phyloP scores from a whole-genome alignment of 192 early-diverging fungal genomes.

The Ambispora gerdemannii region DNA sequence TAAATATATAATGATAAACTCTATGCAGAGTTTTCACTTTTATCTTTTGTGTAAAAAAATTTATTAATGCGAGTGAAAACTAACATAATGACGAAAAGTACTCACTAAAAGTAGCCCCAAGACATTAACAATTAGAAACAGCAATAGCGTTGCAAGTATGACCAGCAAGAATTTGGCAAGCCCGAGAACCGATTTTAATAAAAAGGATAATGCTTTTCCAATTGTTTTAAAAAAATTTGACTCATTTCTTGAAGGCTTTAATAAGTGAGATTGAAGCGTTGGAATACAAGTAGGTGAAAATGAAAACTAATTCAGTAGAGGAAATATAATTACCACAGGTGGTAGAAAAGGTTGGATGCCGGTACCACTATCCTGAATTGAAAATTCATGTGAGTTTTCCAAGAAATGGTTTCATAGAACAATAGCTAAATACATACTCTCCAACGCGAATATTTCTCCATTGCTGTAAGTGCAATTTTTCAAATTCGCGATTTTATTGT shows the following conservation, averaged over 20 bases:
- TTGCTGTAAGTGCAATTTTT: no score
- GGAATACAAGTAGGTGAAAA: no score
- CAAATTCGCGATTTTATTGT: no score
- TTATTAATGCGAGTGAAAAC: no score
- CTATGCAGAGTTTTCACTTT: slow-evolving; percentile 38
- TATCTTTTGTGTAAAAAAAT: slow-evolving; percentile 32
- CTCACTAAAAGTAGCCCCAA: slow-evolving; percentile 45
- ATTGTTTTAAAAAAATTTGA: slow-evolving; percentile 36
- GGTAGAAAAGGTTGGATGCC: slow-evolving; percentile 89
- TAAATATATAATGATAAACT: slow-evolving; percentile 38
- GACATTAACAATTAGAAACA: slow-evolving; percentile 45
- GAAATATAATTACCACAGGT: slow-evolving; percentile 53
- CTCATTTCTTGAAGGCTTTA: slow-evolving; percentile 49
- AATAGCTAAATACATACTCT: slow-evolving; percentile 49
- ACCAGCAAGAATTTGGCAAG: slow-evolving; percentile 43
- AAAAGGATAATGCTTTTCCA: slow-evolving; percentile 35
- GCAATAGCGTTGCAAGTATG: slow-evolving; percentile 34
- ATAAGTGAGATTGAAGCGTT: background rate
- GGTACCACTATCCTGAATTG: slow-evolving; percentile 64
- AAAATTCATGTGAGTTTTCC: background rate
- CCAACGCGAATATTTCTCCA: slow-evolving; percentile 91
- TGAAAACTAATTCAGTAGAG: background rate
- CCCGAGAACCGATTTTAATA: slow-evolving; percentile 48
- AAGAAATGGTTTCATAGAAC: no score
- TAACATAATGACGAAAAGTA: background rate